These are phyloP conservation scores for Xylaria telfairii DNA, from an alignment of 495 filamentous ascomycete species.

Conservation along the genomic window DNA sequence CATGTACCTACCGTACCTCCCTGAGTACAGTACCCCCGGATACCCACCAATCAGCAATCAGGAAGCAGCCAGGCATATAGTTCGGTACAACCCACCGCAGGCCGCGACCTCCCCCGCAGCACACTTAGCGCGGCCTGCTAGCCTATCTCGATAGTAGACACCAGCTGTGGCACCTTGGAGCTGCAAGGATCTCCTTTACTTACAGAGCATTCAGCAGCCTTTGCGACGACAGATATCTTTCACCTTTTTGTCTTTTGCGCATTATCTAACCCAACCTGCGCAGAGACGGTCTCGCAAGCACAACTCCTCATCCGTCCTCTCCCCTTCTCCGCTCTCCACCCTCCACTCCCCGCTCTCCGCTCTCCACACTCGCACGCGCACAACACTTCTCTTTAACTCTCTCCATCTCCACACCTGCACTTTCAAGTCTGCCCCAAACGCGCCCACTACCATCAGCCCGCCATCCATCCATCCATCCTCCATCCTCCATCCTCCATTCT, in stretches of 20 bases:
- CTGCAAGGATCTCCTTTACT: not conserved
- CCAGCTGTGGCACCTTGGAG: not conserved
- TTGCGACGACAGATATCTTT: slow-evolving; percentile 16
- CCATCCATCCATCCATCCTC: too few relatives aligned
- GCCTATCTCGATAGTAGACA: not conserved
- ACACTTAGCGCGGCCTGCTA: not conserved
- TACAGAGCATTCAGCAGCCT: not conserved
- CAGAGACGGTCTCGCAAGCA: slow-evolving; percentile 15
- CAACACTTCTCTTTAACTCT: not conserved
- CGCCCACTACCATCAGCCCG: not conserved
- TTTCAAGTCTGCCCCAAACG: not conserved
- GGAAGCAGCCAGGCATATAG: not conserved
- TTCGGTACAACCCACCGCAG: not conserved
- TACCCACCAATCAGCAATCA: not conserved
- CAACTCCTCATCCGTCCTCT: not conserved
- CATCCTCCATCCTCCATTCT: too few relatives aligned
- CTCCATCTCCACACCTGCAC: not conserved
- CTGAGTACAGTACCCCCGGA: too few relatives aligned
- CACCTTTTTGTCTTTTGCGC: slow-evolving; percentile 11
- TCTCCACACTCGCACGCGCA: too few relatives aligned
- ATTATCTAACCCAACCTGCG: slow-evolving; percentile 12
- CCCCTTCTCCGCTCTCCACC: not conserved
- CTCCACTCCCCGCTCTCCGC: not conserved
- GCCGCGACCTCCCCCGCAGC: not conserved
- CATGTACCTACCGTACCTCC: too few relatives aligned